phyloP scores from a whole-genome alignment of 495 filamentous ascomycete species.

The Lindgomyces ingoldianus region DNA sequence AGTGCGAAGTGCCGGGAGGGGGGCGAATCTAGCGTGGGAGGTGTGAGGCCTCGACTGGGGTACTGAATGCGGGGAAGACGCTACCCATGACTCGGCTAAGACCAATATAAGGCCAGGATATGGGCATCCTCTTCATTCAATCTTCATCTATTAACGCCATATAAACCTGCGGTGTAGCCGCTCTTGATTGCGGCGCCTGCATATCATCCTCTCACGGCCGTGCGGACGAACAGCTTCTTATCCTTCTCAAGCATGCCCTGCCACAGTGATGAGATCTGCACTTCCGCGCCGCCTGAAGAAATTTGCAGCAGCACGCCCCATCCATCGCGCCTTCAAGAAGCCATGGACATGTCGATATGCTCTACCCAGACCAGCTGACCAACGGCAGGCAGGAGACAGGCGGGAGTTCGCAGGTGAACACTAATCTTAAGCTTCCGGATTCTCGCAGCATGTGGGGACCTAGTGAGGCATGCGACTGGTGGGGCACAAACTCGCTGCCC shows the following conservation, averaged over 20 bases:
- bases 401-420: background rate
- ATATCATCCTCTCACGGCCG: conserved; percentile 2
- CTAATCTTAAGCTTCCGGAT: background rate
- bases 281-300: no score
- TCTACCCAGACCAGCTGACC: conserved; percentile 21
- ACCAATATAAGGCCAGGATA: conserved; percentile 24
- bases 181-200: conserved; percentile 27
- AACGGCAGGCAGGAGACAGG: conserved; percentile 17
- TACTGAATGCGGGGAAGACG: conserved; percentile 32
- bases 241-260: conserved; percentile 1
- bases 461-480: conserved; percentile 14
- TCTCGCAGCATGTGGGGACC: conserved; percentile 23
- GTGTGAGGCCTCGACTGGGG: conserved; percentile 4
- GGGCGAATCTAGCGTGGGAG: conserved; percentile 16
- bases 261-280: background rate
- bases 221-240: background rate
- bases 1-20: conserved; percentile 23
- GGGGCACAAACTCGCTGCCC: conserved; percentile 16
- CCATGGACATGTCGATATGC: no score
- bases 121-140: conserved; percentile 22
- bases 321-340: no score
- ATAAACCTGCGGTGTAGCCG: conserved; percentile 20
- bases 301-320: background rate
- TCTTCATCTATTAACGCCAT: conserved; percentile 24
- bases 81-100: conserved; percentile 32